Conservation (phyloP, 768 basidiomycete genomes). For the Tylopilus vinaceipallidus region DNA sequence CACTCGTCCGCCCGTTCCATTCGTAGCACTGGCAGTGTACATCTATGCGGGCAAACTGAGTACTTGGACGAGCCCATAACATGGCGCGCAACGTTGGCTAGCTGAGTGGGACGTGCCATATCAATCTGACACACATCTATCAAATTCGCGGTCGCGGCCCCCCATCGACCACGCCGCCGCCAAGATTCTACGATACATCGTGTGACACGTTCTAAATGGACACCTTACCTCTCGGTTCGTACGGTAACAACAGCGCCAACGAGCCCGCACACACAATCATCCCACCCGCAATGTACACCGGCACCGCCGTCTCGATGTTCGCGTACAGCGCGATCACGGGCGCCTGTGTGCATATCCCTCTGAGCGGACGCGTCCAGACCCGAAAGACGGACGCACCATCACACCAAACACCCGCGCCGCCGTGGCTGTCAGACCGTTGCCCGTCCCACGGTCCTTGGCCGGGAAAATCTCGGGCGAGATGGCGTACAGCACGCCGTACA, state of each 20-base stretch:
- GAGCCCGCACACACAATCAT: conserved; percentile 60
- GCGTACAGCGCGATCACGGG: conserved; percentile 72
- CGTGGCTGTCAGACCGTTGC: conserved; percentile 61
- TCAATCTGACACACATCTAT: too few relatives aligned
- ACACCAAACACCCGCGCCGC: conserved; percentile 66
- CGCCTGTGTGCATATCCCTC: conserved; percentile 43
- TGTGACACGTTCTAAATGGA: conserved; percentile 53
- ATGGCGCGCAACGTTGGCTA: too few relatives aligned
- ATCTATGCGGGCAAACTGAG: too few relatives aligned
- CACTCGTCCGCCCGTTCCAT: too few relatives aligned
- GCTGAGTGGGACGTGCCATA: too few relatives aligned
- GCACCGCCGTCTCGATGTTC: conserved; percentile 59
- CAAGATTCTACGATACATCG: too few relatives aligned
- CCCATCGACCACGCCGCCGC: background rate
- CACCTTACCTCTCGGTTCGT: conserved; percentile 72
- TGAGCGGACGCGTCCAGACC: too few relatives aligned
- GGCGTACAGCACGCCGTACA: conserved; percentile 76
- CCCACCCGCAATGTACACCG: conserved; percentile 70
- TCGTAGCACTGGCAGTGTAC: too few relatives aligned
- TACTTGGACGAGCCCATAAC: too few relatives aligned
- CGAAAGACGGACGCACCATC: conserved; percentile 40
- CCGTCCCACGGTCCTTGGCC: conserved; percentile 71
- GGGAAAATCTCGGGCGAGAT: conserved; percentile 70
- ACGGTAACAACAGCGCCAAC: conserved; percentile 63
- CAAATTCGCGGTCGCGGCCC: too few relatives aligned